A percentile compares a stretch with the other conserved stretches of the same genome.
phyloP scores from a whole-genome alignment of 352 stramenopile genomes.

The Phytophthora cryptogea region DNA sequence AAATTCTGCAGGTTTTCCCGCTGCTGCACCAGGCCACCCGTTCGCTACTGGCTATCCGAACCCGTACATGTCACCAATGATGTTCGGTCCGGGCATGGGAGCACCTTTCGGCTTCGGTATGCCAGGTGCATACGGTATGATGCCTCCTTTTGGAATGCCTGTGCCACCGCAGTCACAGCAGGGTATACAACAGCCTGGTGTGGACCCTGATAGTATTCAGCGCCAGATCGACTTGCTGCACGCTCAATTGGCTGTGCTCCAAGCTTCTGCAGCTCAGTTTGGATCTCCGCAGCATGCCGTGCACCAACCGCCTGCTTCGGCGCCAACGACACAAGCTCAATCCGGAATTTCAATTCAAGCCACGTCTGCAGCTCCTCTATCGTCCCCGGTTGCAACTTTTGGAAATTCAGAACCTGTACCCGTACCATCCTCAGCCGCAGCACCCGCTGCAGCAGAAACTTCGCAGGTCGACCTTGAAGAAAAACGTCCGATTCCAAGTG shows the following conservation, averaged over 20 bases:
- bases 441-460: not conserved
- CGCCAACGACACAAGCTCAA: conserved; percentile 10
- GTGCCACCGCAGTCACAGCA: conserved; percentile 29
- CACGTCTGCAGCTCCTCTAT: conserved; percentile 12
- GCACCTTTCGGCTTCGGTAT: conserved; percentile 60
- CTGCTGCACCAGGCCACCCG: conserved; percentile 32
- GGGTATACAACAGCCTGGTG: conserved; percentile 25
- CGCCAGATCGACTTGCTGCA: conserved; percentile 58
- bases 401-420: conserved; percentile 2
- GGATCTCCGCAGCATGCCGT: conserved; percentile 12
- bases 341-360: conserved; percentile 11
- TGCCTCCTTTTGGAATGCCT: conserved; percentile 51
- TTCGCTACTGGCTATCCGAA: conserved; percentile 52
- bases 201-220: conserved; percentile 55
- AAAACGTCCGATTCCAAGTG: conserved; percentile 34
- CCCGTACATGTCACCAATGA: conserved; percentile 62
- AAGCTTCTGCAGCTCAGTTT: conserved; percentile 41
- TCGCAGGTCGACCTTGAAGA: conserved; percentile 44
- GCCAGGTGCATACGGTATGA: conserved; percentile 58
- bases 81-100: conserved; percentile 53
- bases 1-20: conserved; percentile 12
- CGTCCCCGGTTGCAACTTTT: conserved; percentile 6
- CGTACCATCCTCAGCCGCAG: conserved; percentile 7
- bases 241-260: conserved; percentile 52
- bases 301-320: conserved; percentile 14